phyloP scores from a whole-genome alignment of 768 basidiomycete genomes.

The Leucogyrophana mollusca region DNA sequence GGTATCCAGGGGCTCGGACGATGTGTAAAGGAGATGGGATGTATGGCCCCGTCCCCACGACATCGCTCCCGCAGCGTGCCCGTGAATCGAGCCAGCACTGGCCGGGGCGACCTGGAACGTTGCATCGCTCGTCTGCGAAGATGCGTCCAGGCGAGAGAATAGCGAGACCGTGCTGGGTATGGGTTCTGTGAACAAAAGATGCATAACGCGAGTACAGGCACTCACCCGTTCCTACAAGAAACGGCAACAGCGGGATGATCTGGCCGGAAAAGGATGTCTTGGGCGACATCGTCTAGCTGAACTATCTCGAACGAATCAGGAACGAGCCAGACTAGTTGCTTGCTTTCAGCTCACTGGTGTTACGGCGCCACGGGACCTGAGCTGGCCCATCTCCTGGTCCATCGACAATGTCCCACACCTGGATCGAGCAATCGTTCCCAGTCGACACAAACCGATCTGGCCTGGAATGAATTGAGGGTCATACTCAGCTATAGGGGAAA shows the following conservation, averaged over 20 bases:
- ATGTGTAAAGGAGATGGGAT: conserved; percentile 46
- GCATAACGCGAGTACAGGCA: neutral
- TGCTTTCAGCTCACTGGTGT: too few species aligned
- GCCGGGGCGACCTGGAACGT: conserved; percentile 14
- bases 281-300: conserved; percentile 29
- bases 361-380: too few species aligned
- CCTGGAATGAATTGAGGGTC: conserved; percentile 24
- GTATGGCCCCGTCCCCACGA: conserved; percentile 50
- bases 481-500: conserved; percentile 7
- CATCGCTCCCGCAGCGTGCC: conserved; percentile 43
- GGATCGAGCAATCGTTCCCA: conserved; percentile 43
- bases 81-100: conserved; percentile 13
- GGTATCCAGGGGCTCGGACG: conserved; percentile 44
- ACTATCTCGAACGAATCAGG: conserved; percentile 15
- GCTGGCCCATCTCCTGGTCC: conserved; percentile 8
- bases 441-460: conserved; percentile 42
- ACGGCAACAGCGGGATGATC: conserved; percentile 38
- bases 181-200: too few species aligned
- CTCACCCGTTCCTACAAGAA: conserved; percentile 27
- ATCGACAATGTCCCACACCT: conserved; percentile 39
- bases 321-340: too few species aligned
- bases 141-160: conserved; percentile 19
- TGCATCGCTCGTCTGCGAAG: conserved; percentile 11
- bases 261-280: conserved; percentile 47
- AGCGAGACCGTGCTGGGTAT: conserved; percentile 15